phyloP scores from a whole-genome alignment of 1,284 basidiomycete species.

The Pholiota adiposa region DNA sequence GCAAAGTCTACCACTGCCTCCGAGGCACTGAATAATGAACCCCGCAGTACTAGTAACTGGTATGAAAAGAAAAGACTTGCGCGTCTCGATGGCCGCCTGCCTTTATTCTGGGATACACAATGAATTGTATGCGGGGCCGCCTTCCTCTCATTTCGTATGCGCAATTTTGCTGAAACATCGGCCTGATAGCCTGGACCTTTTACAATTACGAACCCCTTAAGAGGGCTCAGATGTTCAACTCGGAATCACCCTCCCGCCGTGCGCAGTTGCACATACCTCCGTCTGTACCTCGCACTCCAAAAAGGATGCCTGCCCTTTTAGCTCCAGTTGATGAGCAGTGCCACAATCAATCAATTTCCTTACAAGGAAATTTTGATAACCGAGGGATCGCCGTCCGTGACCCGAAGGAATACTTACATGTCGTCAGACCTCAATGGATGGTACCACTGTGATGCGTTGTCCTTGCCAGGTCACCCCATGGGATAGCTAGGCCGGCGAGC shows the following conservation, averaged over 20 bases:
- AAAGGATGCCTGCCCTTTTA: background rate
- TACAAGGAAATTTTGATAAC: background rate
- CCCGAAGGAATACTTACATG: background rate
- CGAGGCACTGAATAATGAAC: background rate
- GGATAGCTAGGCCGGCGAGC: background rate
- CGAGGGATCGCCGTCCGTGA: background rate
- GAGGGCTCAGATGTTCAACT: background rate
- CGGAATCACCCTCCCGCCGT: background rate
- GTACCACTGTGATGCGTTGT: background rate
- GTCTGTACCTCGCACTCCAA: background rate
- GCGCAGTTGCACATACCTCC: background rate
- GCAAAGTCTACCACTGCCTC: too few species aligned
- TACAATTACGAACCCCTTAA: too few species aligned
- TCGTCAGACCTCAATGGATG: background rate
- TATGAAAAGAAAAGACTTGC: too few species aligned
- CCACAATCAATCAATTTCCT: background rate
- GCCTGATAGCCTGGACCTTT: background rate
- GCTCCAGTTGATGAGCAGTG: background rate
- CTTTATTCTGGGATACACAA: too few species aligned
- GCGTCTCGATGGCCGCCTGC: too few species aligned
- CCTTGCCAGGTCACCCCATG: background rate
- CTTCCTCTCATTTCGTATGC: too few species aligned
- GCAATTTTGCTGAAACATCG: background rate
- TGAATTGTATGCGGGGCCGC: too few species aligned
- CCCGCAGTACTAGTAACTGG: background rate